Base-by-base conservation (phyloP, 75 land plant genomes). In the Gnetum montanum region DNA sequence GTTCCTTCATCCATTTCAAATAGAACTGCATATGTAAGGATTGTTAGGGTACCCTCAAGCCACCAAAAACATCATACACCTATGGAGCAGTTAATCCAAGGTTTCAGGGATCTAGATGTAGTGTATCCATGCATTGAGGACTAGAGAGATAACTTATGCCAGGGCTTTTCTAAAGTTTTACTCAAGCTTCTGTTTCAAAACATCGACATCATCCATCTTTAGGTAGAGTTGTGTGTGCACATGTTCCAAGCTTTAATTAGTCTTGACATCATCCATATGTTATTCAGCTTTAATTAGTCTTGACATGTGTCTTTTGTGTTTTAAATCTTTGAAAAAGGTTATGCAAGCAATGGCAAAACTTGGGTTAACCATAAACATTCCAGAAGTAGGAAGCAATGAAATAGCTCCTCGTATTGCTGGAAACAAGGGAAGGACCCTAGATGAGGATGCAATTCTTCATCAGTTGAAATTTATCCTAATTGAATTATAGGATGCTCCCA, bases 111-210 rank as follows among this genome's bases (percentile, higher is more conserved):
- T 34, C 54, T 95, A 57, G 97, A 93, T 16, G 61, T n/a, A n/a
- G n/a, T 95, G 33, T 84, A 80, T 61, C 88, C 93, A 33, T 74
- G 79, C 19, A 86, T 95, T 70, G 99, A 95, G 68, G 76, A 78
- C 23, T 95, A 97, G 99, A 83, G 99, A 15, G 99, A 95, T 46
- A 58, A 64, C 34, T 74, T 95, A 16, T 72, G 99, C 62, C 99
- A 95, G 47, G 90, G 99, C 97, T 83, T 95, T 61, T 90, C 99
- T 38, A 67, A 77, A 13, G 73, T 76, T 60, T 31, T 95, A 70
- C 69, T 95, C 1, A 76, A 70, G 18, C 99, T 93, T 25, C 84
- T 95, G 10, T 64, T 90, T 54, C 58, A 64, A 25, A 95, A 90
- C 62, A 86, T 91, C 45, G 90, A 77, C 35, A 69, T 71, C 41